Base-by-base conservation (phyloP, 163 green algal genomes). In the Scenedesmus sp. region DNA sequence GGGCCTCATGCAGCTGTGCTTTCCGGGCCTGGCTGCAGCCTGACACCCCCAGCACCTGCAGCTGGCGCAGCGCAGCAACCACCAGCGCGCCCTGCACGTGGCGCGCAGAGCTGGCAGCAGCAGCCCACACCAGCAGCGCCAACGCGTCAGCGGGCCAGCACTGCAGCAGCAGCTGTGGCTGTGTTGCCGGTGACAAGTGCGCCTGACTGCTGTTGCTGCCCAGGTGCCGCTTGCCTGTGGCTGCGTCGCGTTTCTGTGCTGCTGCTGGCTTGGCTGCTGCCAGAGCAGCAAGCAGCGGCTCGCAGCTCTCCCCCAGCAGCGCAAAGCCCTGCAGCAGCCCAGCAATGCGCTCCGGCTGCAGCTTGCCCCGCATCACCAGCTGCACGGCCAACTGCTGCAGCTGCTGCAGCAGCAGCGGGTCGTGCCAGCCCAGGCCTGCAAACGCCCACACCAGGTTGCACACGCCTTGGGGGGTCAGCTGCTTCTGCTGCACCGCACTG, bases 361-460 rank as follows among this genome's bases (percentile, higher is more conserved):
- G 57, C 87, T 91, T 26, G 8, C 76, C 56, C 56, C 55, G 18
- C 46, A 26, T 2, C 60, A 87, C 4, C 52, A 26, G 46, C 15
- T 23, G 13, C 81, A 67, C 73, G 10, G 87, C 87, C 74, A 79
- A 4, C 74, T 87, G 74, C 74, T 79, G 55, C 74, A 91, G 74
- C 62, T 66, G 74, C 74, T 79, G 74, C 74, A 91, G 52, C 57
- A 91, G 87, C 56, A 66, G 4, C 4, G 76, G 76, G 9, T 77
- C 74, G 62, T 87, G 76, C 87, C 87, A 91, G 74, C 87, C 87
- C 57, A 87, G 18, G 18, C 87, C 87, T 55, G 87, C 54, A 77
- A 91, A 91, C 16, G 87, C 87, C 59, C 60, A 91, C 26, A 86
- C 87, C 15, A 91, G 87, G 87, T 91, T 91, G 81, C 87, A 91